phyloP scores from a whole-genome alignment of 805 yeast genomes.

The Ogataea corticis region DNA sequence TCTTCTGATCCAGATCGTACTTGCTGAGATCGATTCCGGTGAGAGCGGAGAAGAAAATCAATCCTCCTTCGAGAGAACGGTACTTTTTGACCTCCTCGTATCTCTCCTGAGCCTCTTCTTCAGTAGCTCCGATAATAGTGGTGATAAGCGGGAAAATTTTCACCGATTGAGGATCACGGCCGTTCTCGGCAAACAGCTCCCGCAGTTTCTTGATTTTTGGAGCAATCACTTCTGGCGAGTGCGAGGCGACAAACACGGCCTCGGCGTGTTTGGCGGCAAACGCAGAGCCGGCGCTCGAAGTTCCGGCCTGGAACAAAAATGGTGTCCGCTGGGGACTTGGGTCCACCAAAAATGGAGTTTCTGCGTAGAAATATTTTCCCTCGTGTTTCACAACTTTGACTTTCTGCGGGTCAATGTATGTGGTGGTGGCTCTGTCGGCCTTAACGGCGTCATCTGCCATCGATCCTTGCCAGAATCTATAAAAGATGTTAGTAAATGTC shows the following conservation, averaged over 20 bases:
- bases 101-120: slow-evolving; percentile 7
- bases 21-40: slow-evolving; percentile 42
- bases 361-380: slow-evolving; percentile 32
- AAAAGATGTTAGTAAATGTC: neutral
- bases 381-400: slow-evolving; percentile 31
- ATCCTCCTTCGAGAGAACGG: slow-evolving; percentile 11
- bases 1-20: slow-evolving; percentile 34
- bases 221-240: slow-evolving; percentile 24
- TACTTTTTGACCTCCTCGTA: slow-evolving; percentile 11
- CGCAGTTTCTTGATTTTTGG: slow-evolving; percentile 10
- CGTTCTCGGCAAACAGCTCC: slow-evolving; percentile 7
- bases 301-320: slow-evolving; percentile 34
- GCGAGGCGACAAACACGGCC: slow-evolving; percentile 28
- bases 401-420: slow-evolving; percentile 28
- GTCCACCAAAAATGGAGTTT: slow-evolving; percentile 28
- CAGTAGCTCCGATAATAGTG: slow-evolving; percentile 6
- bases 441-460: slow-evolving; percentile 36
- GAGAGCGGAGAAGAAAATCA: slow-evolving; percentile 20
- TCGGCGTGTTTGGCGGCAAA: slow-evolving; percentile 36
- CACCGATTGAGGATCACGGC: slow-evolving; percentile 8
- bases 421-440: slow-evolving; percentile 29
- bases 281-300: slow-evolving; percentile 31
- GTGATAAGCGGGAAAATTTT: slow-evolving; percentile 10
- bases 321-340: slow-evolving; percentile 36
- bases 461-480: slow-evolving; percentile 28